phyloP scores from a whole-genome alignment of 1,284 basidiomycete species.

The Malassezia sympodialis region DNA sequence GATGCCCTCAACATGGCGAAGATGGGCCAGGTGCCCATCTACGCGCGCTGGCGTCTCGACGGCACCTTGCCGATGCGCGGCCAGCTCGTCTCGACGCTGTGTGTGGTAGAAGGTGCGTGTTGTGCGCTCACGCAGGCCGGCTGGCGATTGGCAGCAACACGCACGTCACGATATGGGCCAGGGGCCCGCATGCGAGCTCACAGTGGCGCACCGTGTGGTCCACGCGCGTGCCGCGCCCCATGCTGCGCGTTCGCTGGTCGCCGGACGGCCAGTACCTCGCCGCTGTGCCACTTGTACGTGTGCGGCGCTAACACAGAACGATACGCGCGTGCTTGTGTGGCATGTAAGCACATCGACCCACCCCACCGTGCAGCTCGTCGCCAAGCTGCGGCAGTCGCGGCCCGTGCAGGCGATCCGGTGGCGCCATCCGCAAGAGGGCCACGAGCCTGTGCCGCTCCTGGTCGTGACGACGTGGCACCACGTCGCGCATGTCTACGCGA shows the following conservation, averaged over 20 bases:
- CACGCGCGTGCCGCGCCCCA: background rate
- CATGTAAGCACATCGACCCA: background rate
- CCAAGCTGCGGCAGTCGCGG: constrained; percentile 7
- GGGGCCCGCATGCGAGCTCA: background rate
- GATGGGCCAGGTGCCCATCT: constrained; percentile 4
- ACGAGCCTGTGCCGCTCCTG: background rate
- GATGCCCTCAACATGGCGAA: background rate
- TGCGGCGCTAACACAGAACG: background rate
- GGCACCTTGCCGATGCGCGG: constrained; percentile 6
- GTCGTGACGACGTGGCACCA: constrained; percentile 4
- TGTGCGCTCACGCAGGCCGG: background rate
- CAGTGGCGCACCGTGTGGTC: background rate
- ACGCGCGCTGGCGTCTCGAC: constrained; percentile 14
- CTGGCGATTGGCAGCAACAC: constrained; percentile 9
- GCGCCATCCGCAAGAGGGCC: background rate
- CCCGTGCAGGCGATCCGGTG: constrained; percentile 6
- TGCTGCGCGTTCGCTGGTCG: constrained; percentile 15
- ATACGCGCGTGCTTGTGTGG: constrained; percentile 16
- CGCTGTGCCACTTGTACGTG: constrained; percentile 3
- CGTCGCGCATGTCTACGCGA: constrained; percentile 4
- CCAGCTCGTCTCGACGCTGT: constrained; percentile 7
- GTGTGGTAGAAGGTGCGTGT: background rate
- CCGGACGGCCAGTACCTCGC: constrained; percentile 11
- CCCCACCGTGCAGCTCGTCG: background rate
- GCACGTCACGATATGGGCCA: constrained; percentile 1